These are phyloP conservation scores for Phytophthora megakarya DNA, from an alignment of 352 stramenopile genomes.

Conservation along the genomic window DNA sequence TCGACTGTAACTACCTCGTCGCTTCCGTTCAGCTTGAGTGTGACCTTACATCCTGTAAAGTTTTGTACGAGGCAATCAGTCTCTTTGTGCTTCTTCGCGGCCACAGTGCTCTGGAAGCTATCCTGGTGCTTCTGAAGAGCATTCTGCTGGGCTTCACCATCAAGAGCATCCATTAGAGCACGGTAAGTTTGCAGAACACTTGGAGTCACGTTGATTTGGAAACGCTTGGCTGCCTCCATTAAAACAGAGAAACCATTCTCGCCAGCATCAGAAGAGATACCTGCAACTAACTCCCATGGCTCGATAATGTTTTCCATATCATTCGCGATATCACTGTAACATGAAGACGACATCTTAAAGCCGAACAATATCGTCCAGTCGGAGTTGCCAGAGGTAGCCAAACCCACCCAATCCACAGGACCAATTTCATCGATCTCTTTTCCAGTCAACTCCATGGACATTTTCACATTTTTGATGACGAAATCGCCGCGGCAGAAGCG, in stretches of 20 bases:
- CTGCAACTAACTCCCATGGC: constrained; percentile 66
- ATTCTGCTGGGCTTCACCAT: constrained; percentile 64
- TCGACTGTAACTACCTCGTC: constrained; percentile 48
- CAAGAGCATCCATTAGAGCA: constrained; percentile 77
- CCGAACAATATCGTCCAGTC: constrained; percentile 69
- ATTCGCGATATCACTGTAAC: constrained; percentile 69
- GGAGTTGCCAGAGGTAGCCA: constrained; percentile 60
- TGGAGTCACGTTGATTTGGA: constrained; percentile 80
- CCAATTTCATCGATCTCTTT: constrained; percentile 62
- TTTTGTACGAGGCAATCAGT: constrained; percentile 75
- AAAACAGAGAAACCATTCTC: constrained; percentile 69
- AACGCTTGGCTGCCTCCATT: constrained; percentile 67
- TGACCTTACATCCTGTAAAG: constrained; percentile 64
- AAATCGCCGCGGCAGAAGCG: constrained; percentile 66
- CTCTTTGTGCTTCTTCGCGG: constrained; percentile 44
- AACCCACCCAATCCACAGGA: constrained; percentile 52
- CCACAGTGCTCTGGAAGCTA: constrained; percentile 45
- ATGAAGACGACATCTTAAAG: constrained; percentile 70
- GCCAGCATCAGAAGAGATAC: constrained; percentile 53
- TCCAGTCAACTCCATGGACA: constrained; percentile 54
- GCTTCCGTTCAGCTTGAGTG: constrained; percentile 55
- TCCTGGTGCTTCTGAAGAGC: constrained; percentile 72
- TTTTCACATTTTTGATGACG: constrained; percentile 64
- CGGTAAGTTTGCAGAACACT: constrained; percentile 78
- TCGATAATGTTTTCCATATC: constrained; percentile 79